Evolutionary conservation across 176 grass and related monocot genomes (phyloP), one percentile per base, ranked within the genome.

Genomic region (Musa itinerans): DNA sequence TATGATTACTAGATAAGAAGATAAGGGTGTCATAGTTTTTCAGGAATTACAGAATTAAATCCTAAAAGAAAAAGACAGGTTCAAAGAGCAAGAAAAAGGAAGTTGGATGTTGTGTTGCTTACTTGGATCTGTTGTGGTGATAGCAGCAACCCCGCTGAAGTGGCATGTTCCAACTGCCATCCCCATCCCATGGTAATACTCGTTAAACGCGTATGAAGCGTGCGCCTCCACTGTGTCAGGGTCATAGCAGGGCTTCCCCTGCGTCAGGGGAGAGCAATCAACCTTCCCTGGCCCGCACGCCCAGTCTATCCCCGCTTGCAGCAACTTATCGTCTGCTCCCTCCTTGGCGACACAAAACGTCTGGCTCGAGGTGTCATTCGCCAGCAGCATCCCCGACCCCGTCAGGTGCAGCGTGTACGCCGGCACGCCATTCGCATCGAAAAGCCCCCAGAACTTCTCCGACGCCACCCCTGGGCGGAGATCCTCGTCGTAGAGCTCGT

Each of bases 401-500:
- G 90, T 80, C 7, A 99, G 71, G 57, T 99, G 95, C 65, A 99
- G 88, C 11, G 88, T 78, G 86, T 99, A 99, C 10, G 84, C 90
- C 1, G 95, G 95, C 27, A 91, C 20, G 70, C 95, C 95, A 19
- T 78, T 99, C 74, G 86, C 85, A 79, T 99, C 86, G 24, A 99
- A 99, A 51, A 99, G 72, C 2, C 95, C 95, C 95, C 95, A 99
- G 65, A 81, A 91, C 69, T 85, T 93, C 83, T 99, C 95, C 0
- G 95, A 99, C 10, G 85, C 24, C 0, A 85, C 80, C 2, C 95
- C 95, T 0, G 88, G 86, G 0, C 86, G 80, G 2, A 89, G 82
- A 80, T 94, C 95, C 90, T 99, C 95, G 52, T 99, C 95, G 69
- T 99, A 99, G 0, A 99, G 85, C 79, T 99, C 95, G 25, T 99